Evolutionary conservation across 345 rosid genomes (phyloP), one percentile per base, ranked within the genome.

Genomic region (Citrus maxima): DNA sequence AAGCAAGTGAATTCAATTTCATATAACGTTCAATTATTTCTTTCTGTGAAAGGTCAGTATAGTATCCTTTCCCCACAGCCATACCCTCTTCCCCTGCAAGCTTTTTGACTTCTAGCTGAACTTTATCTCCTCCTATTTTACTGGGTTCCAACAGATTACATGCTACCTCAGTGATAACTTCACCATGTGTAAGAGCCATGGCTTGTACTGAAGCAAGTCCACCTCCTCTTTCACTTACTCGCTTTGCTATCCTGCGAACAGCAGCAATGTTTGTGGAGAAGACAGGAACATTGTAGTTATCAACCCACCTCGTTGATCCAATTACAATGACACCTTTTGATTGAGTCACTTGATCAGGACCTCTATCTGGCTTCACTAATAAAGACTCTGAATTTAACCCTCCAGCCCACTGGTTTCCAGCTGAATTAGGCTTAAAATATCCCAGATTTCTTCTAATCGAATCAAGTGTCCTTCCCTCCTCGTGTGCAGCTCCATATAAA

Each of bases 201-300:
- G 97, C 93, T 86, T 95, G 98, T 60, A 95, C 97, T 2, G 91
- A 89, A 67, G 83, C 82, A 80, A 95, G 89, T 27, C 99, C 97
- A 0, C 96, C 98, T 73, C 97, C 93, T 85, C 97, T 88, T 81
- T 86, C 92, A 62, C 99, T 92, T 0, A 83, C 90, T 76, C 73
- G 85, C 81, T 90, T 91, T 18, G 97, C 91, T 21, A 95, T 79
- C 80, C 89, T 86, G 70, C 84, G 84, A 77, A 92, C 92, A 55
- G 93, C 78, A 63, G 83, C 83, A 21, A 91, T 82, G 79, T 88
- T 86, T 9, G 81, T 81, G 32, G 93, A 87, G 81, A 86, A 83
- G 69, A 93, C 85, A 5, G 99, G 99, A 80, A 92, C 85, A 60
- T 95, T 95, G 82, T 89, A 93, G 89, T 92, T 95, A 75, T 86